Evolutionary conservation across 2,329 filamentous ascomycete genomes (phyloP), one percentile per base, ranked within the genome.

Genomic region (Colletotrichum spinosum): DNA sequence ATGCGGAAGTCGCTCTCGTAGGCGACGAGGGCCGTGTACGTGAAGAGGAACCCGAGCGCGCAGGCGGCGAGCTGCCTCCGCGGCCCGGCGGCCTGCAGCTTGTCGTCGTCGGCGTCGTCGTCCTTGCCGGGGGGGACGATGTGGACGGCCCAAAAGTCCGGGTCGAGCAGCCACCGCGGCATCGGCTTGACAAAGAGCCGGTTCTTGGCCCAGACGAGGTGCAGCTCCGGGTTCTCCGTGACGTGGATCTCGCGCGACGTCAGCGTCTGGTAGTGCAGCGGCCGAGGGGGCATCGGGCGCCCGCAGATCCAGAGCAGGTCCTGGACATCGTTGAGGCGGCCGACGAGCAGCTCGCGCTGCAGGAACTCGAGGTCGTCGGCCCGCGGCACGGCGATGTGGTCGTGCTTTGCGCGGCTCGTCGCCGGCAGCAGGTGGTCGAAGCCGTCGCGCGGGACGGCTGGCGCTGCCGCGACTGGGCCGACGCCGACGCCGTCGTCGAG

Each of bases 141-240:
- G 55, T 73, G 68, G 8, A 53, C 50, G 5, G 62, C 70, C 80
- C 80, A 80, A 68, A 81, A 76, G 12, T 69, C 59, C 10, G 73
- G 71, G 35, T 70, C 72, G 0, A 82, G 71, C 0, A 83, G 72
- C 52, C 76, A 83, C 2, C 70, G 60, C 0, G 82, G 82, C 1
- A 81, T 64, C 0, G 79, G 79, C 61, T 81, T 81, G 10, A 81
- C 50, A 46, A 71, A 81, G 33, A 75, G 79, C 46, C 76, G 73
- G 10, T 74, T 73, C 15, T 72, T 73, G 51, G 74, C 72, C 79
- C 78, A 81, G 37, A 81, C 69, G 48, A 80, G 75, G 53, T 81
- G 79, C 33, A 81, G 70, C 34, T 79, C 75, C 9, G 77, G 69
- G 12, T 72, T 73, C 55, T 81, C 79, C 15, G 76, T 78, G 53